A percentile compares a stretch with the other conserved stretches of the same genome.
These are phyloP conservation scores for Rhizodiscina lignyota DNA, from an alignment of 495 filamentous ascomycete species.

Conservation along the genomic window DNA sequence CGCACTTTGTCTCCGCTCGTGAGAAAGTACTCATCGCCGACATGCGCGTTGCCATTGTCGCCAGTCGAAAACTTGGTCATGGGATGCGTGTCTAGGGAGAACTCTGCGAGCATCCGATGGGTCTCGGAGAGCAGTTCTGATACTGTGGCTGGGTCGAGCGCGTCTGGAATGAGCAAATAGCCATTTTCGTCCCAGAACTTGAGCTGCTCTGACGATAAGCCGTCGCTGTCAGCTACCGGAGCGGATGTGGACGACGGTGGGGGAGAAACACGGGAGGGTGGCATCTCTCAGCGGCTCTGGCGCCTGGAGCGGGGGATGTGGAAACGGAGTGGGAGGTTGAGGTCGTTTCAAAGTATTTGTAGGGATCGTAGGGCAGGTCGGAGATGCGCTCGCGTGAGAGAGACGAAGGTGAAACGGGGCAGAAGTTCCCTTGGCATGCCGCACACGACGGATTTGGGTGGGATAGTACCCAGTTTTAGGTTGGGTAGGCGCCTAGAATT, in stretches of 20 bases:
- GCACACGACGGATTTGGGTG: too few species aligned
- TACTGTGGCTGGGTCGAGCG: constrained; percentile 48
- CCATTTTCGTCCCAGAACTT: constrained; percentile 60
- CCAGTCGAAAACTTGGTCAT: constrained; percentile 88
- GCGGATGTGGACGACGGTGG: neutral
- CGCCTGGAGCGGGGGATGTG: too few species aligned
- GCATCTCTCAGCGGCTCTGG: too few species aligned
- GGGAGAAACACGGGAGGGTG: neutral
- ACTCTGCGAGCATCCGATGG: constrained; percentile 50
- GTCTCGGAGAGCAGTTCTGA: constrained; percentile 57
- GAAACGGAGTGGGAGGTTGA: too few species aligned
- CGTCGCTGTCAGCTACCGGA: too few species aligned
- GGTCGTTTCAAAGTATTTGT: too few species aligned
- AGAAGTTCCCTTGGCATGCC: too few species aligned
- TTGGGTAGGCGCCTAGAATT: too few species aligned
- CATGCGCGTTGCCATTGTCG: constrained; percentile 43
- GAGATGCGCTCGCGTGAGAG: too few species aligned
- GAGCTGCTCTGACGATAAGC: constrained; percentile 59
- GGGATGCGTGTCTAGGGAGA: constrained; percentile 65
- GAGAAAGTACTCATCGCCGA: constrained; percentile 93
- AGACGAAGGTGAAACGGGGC: too few species aligned
- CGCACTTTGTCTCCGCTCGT: constrained; percentile 73
- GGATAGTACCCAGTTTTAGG: too few species aligned
- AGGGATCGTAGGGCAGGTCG: too few species aligned
- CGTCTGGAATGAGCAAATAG: constrained; percentile 75